Conservation (phyloP, 345 rosid genomes). For the Salix udensis region DNA sequence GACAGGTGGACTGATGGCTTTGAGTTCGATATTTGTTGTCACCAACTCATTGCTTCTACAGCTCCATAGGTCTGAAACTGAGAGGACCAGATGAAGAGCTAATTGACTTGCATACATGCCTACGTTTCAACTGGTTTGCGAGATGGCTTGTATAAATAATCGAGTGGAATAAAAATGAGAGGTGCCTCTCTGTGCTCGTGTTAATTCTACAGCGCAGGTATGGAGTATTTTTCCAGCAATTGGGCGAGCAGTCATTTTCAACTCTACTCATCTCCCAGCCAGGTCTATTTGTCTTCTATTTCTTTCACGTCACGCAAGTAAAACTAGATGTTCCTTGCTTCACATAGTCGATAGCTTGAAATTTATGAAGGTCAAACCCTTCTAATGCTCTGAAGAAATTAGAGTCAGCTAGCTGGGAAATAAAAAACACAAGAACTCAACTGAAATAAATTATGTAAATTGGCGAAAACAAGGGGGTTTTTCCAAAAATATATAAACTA, state of each 20-base stretch:
- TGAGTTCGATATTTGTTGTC: slow-evolving; percentile 87
- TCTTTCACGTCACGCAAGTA: background rate
- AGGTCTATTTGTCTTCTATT: background rate
- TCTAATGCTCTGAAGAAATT: too few relatives aligned
- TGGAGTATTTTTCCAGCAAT: background rate
- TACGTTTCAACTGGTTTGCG: background rate
- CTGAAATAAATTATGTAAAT: too few relatives aligned
- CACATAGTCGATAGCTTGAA: too few relatives aligned
- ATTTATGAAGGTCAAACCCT: too few relatives aligned
- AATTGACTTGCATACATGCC: background rate
- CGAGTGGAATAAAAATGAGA: background rate
- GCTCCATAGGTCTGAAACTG: slow-evolving; percentile 45
- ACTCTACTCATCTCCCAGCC: background rate
- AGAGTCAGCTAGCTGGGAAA: too few relatives aligned
- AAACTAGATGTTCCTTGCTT: background rate
- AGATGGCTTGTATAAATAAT: too few relatives aligned
- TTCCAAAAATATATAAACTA: too few relatives aligned
- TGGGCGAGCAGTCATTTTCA: background rate
- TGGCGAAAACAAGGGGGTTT: too few relatives aligned
- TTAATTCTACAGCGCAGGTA: background rate
- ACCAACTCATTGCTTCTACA: slow-evolving; percentile 78
- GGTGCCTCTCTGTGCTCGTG: background rate
- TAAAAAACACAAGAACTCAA: too few relatives aligned
- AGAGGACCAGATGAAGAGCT: slow-evolving; percentile 20
- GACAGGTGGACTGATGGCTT: slow-evolving; percentile 87